Percentiles rank a stretch among this genome's conserved stretches.
These are phyloP conservation scores for Sporothrix schenckii DNA, from an alignment of 2,329 filamentous ascomycete species.

Conservation along the genomic window DNA sequence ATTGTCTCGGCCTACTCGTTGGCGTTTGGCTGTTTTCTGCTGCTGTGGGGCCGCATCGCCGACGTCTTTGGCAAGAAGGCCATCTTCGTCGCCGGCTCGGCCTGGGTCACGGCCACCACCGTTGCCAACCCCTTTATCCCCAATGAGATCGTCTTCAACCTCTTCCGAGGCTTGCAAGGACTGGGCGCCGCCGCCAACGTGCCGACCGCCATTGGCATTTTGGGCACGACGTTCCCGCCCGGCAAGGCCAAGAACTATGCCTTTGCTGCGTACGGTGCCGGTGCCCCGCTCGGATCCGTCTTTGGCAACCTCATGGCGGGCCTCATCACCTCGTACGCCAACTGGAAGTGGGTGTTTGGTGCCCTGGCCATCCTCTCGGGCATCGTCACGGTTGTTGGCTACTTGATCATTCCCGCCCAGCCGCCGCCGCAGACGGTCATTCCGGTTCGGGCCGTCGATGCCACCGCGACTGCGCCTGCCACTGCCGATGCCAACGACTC, in stretches of 20 bases:
- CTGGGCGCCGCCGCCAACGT: constrained; percentile 70
- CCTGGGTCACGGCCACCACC: constrained; percentile 63
- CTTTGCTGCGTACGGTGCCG: constrained; percentile 66
- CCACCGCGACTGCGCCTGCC: too few relatives aligned
- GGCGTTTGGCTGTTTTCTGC: constrained; percentile 67
- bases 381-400: constrained; percentile 58
- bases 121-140: constrained; percentile 65
- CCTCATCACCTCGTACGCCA: constrained; percentile 63
- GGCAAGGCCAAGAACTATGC: constrained; percentile 72
- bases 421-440: constrained; percentile 15
- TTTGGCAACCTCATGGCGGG: constrained; percentile 68
- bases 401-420: constrained; percentile 60
- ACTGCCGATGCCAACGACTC: too few relatives aligned
- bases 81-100: constrained; percentile 66
- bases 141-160: constrained; percentile 68
- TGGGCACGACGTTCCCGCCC: constrained; percentile 68
- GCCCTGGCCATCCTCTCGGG: constrained; percentile 63
- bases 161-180: constrained; percentile 68
- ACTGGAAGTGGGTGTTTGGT: constrained; percentile 71
- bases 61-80: constrained; percentile 68
- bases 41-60: constrained; percentile 68
- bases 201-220: constrained; percentile 70
- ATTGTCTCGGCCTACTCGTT: constrained; percentile 67
- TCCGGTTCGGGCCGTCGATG: background rate
- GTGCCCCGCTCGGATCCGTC: constrained; percentile 65